phyloP scores from a whole-genome alignment of 176 grass and related monocot genomes.

The Oryza longistaminata region DNA sequence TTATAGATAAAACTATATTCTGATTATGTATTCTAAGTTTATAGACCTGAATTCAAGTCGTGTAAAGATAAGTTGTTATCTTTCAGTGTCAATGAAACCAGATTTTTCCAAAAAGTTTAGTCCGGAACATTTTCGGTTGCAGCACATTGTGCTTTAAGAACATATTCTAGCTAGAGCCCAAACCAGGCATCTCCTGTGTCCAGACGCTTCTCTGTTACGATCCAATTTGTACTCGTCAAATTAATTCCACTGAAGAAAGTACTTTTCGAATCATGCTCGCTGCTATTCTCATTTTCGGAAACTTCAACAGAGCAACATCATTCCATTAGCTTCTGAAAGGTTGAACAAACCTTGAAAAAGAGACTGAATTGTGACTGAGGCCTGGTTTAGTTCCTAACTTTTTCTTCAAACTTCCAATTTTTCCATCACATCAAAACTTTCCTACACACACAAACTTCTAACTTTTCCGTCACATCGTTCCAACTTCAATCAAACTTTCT shows the following conservation, averaged over 20 bases:
- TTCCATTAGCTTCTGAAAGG: not conserved
- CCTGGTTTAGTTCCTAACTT: too few relatives aligned
- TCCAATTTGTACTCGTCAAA: not conserved
- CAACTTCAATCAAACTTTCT: too few relatives aligned
- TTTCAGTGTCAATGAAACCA: not conserved
- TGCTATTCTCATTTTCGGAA: not conserved
- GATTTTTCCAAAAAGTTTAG: not conserved
- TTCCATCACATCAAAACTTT: too few relatives aligned
- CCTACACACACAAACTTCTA: too few relatives aligned
- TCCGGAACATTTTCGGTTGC: not conserved
- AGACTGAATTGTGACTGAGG: not conserved
- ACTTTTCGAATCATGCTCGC: not conserved
- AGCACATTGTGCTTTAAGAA: not conserved
- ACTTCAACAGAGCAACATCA: not conserved
- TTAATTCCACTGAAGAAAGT: too few relatives aligned
- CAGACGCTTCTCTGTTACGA: not conserved
- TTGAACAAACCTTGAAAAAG: too few relatives aligned
- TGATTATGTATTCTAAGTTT: not conserved
- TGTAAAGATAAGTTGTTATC: not conserved
- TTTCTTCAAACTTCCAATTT: too few relatives aligned
- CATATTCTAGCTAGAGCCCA: not conserved
- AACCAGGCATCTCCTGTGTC: not conserved
- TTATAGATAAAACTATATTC: not conserved
- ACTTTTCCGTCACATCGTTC: too few relatives aligned
- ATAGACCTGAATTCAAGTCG: not conserved